Percentiles rank a stretch among this genome's conserved stretches.
Conservation (phyloP, 345 rosid species). For the Durio zibethinus region DNA sequence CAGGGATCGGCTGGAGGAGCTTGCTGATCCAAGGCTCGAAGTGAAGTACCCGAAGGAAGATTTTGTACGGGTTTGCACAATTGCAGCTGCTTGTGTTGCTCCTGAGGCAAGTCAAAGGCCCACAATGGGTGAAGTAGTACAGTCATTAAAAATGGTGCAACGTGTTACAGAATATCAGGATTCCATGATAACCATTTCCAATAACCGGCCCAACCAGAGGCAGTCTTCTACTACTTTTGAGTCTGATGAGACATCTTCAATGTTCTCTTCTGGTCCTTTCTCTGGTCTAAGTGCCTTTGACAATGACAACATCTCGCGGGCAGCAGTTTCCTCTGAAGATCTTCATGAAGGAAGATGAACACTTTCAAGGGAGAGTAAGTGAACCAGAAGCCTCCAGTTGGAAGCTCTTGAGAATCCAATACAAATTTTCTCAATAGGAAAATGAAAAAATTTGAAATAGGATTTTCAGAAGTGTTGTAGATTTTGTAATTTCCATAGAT, state of each 20-base stretch:
- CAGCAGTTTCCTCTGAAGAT: conserved; percentile 88
- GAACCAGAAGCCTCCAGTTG: neutral
- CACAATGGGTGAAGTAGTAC: conserved; percentile 98
- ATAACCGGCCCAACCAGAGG: conserved; percentile 62
- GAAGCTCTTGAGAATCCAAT: conserved; percentile 15
- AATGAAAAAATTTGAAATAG: conserved; percentile 2
- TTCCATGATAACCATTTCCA: conserved; percentile 34
- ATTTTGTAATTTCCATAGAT: conserved; percentile 21
- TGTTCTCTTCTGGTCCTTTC: conserved; percentile 95
- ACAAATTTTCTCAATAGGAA: conserved; percentile 14
- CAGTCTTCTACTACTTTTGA: conserved; percentile 86
- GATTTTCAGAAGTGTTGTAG: conserved; percentile 20
- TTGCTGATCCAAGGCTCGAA: conserved; percentile 72
- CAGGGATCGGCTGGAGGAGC: conserved; percentile 87
- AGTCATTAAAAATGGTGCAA: conserved; percentile 99
- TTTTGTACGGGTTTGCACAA: conserved; percentile 86
- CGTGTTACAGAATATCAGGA: conserved; percentile 76
- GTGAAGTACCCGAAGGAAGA: conserved; percentile 92
- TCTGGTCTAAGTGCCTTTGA: conserved; percentile 82
- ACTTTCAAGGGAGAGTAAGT: neutral
- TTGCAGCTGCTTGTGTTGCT: conserved; percentile 97
- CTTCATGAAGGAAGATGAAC: conserved; percentile 91
- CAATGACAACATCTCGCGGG: conserved; percentile 69
- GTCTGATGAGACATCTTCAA: conserved; percentile 91
- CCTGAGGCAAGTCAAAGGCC: conserved; percentile 96